Evolutionary conservation across 208 protist species (phyloP).

Genomic region (Leishmania gerbilli): DNA sequence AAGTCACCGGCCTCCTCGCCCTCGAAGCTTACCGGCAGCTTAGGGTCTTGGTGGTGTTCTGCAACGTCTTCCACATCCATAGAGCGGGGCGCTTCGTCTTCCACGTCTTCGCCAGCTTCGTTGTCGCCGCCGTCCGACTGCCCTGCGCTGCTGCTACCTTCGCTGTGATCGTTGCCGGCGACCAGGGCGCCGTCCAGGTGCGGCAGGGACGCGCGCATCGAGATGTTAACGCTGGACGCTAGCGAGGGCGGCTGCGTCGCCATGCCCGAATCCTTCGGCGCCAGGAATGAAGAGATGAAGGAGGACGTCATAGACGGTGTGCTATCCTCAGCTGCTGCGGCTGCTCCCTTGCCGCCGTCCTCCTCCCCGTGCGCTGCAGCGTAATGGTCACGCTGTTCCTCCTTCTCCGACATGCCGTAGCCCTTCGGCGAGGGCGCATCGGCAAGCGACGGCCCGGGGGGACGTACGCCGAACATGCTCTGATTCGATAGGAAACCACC

Average conservation of each 20-base stretch:
- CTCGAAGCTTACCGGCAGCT: slow-evolving; percentile 19
- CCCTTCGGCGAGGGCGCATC: background rate
- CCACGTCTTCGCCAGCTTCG: slow-evolving; percentile 24
- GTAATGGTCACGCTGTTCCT: background rate
- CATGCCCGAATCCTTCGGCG: slow-evolving; percentile 18
- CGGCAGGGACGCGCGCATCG: slow-evolving; percentile 5
- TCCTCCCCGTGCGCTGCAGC: background rate
- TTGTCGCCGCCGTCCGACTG: slow-evolving; percentile 32
- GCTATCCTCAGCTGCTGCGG: background rate
- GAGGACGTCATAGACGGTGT: slow-evolving; percentile 11
- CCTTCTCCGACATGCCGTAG: background rate
- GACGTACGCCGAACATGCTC: slow-evolving; percentile 22
- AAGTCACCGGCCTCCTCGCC: slow-evolving; percentile 5
- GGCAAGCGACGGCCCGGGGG: slow-evolving; percentile 4
- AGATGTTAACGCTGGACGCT: slow-evolving; percentile 16
- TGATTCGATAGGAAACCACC: slow-evolving; percentile 18
- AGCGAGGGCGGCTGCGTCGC: slow-evolving; percentile 31
- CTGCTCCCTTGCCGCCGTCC: background rate
- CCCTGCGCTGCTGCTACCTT: slow-evolving; percentile 28
- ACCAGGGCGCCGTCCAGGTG: slow-evolving; percentile 12
- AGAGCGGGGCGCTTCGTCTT: slow-evolving; percentile 25
- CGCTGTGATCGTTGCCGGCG: slow-evolving; percentile 19
- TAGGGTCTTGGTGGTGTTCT: slow-evolving; percentile 1
- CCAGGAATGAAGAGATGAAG: slow-evolving; percentile 13
- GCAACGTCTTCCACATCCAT: slow-evolving; percentile 16